Conservation (phyloP, 805 yeast species). For the Candida parachauliodes region DNA sequence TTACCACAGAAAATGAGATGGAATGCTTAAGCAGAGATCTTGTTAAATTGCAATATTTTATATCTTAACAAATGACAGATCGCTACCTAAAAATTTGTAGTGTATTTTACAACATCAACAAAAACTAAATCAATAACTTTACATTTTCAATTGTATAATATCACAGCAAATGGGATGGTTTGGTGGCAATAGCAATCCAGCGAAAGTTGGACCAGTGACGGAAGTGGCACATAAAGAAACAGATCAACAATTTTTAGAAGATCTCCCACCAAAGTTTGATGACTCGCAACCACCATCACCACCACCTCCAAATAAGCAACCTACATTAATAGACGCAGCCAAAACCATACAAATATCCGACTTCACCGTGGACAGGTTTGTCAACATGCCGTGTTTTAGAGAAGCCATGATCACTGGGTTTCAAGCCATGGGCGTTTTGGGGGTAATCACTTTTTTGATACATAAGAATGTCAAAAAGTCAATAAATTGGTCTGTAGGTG, state of each 20-base stretch:
- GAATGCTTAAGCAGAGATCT: no score
- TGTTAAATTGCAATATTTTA: no score
- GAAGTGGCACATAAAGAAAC: conserved; percentile 15
- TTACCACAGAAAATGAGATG: no score
- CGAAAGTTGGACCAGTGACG: conserved; percentile 34
- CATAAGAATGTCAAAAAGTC: conserved; percentile 62
- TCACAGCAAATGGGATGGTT: conserved; percentile 53
- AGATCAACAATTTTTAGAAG: conserved; percentile 35
- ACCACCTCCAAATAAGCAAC: conserved; percentile 7
- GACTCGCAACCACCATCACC: conserved; percentile 17
- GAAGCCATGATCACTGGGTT: conserved; percentile 78
- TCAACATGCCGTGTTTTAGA: conserved; percentile 71
- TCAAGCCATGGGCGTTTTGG: conserved; percentile 66
- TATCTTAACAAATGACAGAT: no score
- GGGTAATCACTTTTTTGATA: conserved; percentile 61
- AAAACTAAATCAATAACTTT: background rate
- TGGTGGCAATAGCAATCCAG: conserved; percentile 24
- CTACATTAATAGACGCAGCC: conserved; percentile 34
- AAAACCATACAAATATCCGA: conserved; percentile 44
- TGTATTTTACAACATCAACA: background rate
- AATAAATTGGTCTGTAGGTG: conserved; percentile 80
- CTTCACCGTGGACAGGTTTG: conserved; percentile 48
- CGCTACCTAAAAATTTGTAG: background rate
- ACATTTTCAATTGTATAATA: background rate
- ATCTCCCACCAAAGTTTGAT: conserved; percentile 50